Evolutionary conservation across 148 eudicot species (phyloP), one percentile per base, ranked within the genome.

Genomic region (Fagopyrum tataricum): DNA sequence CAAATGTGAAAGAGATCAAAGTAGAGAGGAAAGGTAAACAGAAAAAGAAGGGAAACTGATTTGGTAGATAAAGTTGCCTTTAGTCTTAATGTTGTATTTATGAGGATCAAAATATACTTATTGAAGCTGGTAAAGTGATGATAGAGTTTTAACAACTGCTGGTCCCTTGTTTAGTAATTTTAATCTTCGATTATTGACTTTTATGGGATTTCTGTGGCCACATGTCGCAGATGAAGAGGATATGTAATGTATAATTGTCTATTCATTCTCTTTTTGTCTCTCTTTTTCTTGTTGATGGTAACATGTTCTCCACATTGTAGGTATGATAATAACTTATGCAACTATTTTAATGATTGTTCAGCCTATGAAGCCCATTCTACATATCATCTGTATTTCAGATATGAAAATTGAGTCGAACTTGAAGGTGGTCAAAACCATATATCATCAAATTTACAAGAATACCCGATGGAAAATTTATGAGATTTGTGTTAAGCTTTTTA

Each of bases 181-280:
- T 14, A 4, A 24, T 14, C n/a, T 62, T 31, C 5, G 42, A 13
- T 62, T 81, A 53, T 69, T n/a, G n/a, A 31, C 21, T 49, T 3
- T 42, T n/a, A n/a, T 31, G 31, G 80, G 66, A 75, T 78, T 64
- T 67, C 78, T 74, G 75, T 78, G 81, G 75, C 77, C 67, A 74
- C 75, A 44, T 77, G 67, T 53, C 24, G 71, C 70, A 81, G 75
- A 76, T 76, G 77, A 77, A 78, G 77, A 69, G 73, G 11, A 70
- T 75, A 67, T 73, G 73, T 78, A 75, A 78, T 81, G 44, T 76
- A 81, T 81, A 81, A 75, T 76, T 78, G 74, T 79, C 73, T 72
- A 72, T 61, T 73, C 55, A 18, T 44, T 71, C 73, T 76, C 8
- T 31, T 31, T 62, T n/a, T n/a, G 14, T 7, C n/a, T 21, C 66